Conservation (phyloP, 305 asterid species). For the Rubia balearica region DNA sequence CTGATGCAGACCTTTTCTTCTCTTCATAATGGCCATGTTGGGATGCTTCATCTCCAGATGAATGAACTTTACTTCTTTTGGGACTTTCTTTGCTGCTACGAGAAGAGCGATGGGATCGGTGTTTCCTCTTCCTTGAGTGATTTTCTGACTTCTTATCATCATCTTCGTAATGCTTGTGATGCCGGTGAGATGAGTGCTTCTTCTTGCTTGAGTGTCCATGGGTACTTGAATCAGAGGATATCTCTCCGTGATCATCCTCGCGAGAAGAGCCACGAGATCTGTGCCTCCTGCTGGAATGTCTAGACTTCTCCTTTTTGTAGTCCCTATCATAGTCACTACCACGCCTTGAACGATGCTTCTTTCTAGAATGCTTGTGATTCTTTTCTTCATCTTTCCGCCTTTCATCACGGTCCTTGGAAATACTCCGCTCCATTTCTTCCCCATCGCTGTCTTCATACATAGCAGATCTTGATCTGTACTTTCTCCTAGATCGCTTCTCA, state of each 20-base stretch:
- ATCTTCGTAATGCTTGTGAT: constrained; percentile 17
- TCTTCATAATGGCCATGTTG: constrained; percentile 23
- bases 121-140: constrained; percentile 30
- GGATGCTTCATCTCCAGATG: constrained; percentile 36
- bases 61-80: constrained; percentile 25
- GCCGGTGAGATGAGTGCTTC: constrained; percentile 30
- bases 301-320: constrained; percentile 32
- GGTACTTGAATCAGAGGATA: constrained; percentile 10
- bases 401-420: constrained; percentile 23
- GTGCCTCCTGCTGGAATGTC: constrained; percentile 40
- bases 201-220: constrained; percentile 31
- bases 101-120: constrained; percentile 29
- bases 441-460: constrained; percentile 35
- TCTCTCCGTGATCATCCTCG: constrained; percentile 21
- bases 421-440: constrained; percentile 13
- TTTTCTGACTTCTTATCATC: constrained; percentile 20
- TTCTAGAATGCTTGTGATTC: constrained; percentile 26
- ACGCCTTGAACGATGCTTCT: constrained; percentile 27
- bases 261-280: constrained; percentile 34
- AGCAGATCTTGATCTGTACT: constrained; percentile 54
- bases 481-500: constrained; percentile 46
- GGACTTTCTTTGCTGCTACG: constrained; percentile 36
- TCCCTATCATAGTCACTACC: constrained; percentile 22
- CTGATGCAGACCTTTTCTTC: constrained; percentile 18
- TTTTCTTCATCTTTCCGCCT: constrained; percentile 30